Conservation (phyloP, 176 grass and related monocot genomes). For the Typha latifolia region DNA sequence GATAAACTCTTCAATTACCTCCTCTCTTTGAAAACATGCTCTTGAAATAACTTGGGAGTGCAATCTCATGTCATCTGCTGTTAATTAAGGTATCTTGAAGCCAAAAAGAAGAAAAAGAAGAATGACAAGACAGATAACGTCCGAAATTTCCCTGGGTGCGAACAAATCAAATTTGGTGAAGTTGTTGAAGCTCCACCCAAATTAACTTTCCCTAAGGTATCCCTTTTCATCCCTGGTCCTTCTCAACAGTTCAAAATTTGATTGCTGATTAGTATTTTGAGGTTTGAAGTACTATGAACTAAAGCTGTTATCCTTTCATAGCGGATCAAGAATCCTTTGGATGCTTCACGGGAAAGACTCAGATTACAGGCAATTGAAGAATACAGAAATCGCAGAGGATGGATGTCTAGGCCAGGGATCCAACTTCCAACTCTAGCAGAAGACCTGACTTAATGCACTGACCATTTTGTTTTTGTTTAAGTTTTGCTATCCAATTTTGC, state of each 20-base stretch:
- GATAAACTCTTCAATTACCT: not conserved
- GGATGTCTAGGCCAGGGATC: conserved; percentile 74
- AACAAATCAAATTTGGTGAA: conserved; percentile 86
- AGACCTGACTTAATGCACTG: conserved; percentile 21
- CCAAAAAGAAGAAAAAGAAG: conserved; percentile 92
- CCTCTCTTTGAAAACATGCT: not conserved
- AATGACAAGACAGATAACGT: conserved; percentile 28
- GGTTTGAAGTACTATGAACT: conserved; percentile 4
- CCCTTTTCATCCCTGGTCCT: conserved; percentile 7
- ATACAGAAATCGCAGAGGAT: conserved; percentile 78
- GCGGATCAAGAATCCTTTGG: conserved; percentile 37
- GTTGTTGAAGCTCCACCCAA: conserved; percentile 82
- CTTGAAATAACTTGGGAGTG: not conserved
- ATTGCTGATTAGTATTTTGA: conserved; percentile 9
- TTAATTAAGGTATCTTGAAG: conserved; percentile 60
- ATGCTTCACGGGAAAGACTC: conserved; percentile 61
- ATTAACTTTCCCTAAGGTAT: conserved; percentile 68
- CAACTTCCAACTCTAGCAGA: conserved; percentile 48
- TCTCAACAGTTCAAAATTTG: not conserved
- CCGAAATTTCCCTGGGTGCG: conserved; percentile 52
- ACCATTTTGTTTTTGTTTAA: conserved; percentile 13
- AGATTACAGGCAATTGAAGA: conserved; percentile 69
- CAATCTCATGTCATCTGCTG: not conserved
- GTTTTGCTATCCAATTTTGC: conserved; percentile 7
- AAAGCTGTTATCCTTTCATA: conserved; percentile 3